These are phyloP conservation scores for Pythium volutum DNA, from an alignment of 352 stramenopile species.

Conservation along the genomic window DNA sequence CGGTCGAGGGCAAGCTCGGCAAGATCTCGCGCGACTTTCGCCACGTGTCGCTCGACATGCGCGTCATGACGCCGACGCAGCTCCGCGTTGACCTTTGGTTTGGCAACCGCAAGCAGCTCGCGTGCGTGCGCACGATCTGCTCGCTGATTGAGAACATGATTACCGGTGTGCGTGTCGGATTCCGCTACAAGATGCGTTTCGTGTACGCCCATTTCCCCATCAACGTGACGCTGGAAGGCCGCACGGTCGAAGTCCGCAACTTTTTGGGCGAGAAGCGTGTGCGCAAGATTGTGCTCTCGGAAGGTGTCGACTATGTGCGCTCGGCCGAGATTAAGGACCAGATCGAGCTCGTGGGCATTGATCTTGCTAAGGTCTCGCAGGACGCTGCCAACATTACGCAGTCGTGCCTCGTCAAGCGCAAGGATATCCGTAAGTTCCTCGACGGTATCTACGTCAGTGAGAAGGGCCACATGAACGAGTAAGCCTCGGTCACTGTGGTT, in stretches of 20 bases:
- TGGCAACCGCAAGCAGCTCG: conserved; percentile 98
- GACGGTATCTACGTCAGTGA: conserved; percentile 99
- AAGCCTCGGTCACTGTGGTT: too few relatives aligned
- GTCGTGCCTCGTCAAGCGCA: conserved; percentile 79
- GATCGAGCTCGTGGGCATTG: conserved; percentile 97
- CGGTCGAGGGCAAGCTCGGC: conserved; percentile 95
- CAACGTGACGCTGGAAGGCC: conserved; percentile 96
- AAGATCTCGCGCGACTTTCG: conserved; percentile 95
- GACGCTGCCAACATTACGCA: conserved; percentile 85
- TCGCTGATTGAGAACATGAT: conserved; percentile 99
- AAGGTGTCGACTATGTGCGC: conserved; percentile 94
- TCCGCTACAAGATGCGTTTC: conserved; percentile 99
- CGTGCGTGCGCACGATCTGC: conserved; percentile 97
- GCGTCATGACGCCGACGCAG: conserved; percentile 88
- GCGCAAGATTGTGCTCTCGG: conserved; percentile 91
- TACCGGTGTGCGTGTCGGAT: conserved; percentile 97
- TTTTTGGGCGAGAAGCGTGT: conserved; percentile 99
- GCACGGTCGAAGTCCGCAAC: conserved; percentile 98
- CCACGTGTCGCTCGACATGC: conserved; percentile 96
- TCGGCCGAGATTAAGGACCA: conserved; percentile 98
- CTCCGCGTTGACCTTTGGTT: conserved; percentile 99
- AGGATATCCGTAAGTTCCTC: conserved; percentile 99
- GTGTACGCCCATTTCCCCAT: conserved; percentile 99
- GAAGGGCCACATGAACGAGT: conserved; percentile 89
- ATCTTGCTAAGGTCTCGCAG: conserved; percentile 96